Evolutionary conservation across 2,329 filamentous ascomycete species (phyloP).

Genomic region (Rugonectria rugulosa): DNA sequence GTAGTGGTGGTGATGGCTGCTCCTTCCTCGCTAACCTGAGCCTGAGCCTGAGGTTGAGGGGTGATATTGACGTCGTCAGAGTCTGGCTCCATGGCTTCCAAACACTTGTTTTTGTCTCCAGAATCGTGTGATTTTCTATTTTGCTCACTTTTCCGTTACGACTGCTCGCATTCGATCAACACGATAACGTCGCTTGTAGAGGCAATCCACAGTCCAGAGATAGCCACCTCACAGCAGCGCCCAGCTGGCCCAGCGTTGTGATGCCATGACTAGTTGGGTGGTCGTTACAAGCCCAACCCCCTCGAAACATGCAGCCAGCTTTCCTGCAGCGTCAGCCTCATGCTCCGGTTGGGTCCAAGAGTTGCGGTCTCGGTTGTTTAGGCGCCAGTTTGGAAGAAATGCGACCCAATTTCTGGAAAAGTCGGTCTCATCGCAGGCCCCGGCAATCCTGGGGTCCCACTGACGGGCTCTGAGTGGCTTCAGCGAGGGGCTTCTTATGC

Average conservation of each 20-base stretch:
- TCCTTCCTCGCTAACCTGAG: no score
- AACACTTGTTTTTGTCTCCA: slow-evolving; percentile 6
- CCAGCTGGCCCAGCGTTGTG: slow-evolving; percentile 13
- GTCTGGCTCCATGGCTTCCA: slow-evolving; percentile 31
- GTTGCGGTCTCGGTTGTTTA: slow-evolving; percentile 23
- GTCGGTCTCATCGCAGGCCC: slow-evolving; percentile 35
- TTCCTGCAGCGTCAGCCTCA: slow-evolving; percentile 38
- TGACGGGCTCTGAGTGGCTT: slow-evolving; percentile 23
- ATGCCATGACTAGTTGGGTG: no score
- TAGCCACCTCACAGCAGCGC: slow-evolving; percentile 3
- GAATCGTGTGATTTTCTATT: slow-evolving; percentile 20
- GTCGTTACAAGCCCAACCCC: no score
- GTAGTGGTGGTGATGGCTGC: no score
- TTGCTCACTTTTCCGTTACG: no score
- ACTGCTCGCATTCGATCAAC: slow-evolving; percentile 9
- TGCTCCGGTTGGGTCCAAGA: slow-evolving; percentile 29
- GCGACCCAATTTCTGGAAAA: slow-evolving; percentile 35
- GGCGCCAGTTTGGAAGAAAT: slow-evolving; percentile 32
- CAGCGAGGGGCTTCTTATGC: slow-evolving; percentile 22
- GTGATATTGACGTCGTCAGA: slow-evolving; percentile 7
- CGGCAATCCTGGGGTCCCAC: no score
- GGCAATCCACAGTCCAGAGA: slow-evolving; percentile 15
- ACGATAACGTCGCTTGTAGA: slow-evolving; percentile 18
- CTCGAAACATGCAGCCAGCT: no score
- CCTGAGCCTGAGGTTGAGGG: slow-evolving; percentile 5